Conservation (phyloP, 2,329 filamentous ascomycete genomes). For the Sporothrix protearum region DNA sequence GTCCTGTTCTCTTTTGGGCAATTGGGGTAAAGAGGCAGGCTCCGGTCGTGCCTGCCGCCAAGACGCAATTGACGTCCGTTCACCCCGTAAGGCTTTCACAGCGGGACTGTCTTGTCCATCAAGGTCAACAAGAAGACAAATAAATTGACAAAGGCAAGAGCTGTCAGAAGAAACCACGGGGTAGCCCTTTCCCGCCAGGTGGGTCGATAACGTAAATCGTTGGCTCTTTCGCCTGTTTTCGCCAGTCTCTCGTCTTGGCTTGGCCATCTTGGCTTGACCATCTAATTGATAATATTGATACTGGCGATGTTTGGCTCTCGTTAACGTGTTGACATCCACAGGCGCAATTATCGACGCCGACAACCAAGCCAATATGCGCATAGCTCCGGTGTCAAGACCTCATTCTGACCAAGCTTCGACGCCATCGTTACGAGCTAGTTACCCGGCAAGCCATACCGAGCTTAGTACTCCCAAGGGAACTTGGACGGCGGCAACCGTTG, state of each 20-base stretch:
- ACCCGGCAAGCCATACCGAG: neutral
- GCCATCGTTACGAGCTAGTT: neutral
- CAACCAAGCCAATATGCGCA: neutral
- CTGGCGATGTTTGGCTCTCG: neutral
- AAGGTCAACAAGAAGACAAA: neutral
- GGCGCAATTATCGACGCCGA: neutral
- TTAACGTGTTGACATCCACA: neutral
- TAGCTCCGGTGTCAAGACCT: neutral
- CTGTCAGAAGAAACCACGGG: neutral
- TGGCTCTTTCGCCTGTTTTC: neutral
- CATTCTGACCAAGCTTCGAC: neutral
- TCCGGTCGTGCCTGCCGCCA: neutral
- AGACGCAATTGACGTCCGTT: neutral
- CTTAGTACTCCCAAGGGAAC: neutral
- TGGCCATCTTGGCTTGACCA: too few species aligned
- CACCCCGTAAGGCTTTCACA: neutral
- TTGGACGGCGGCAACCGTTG: neutral
- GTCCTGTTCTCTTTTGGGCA: slow-evolving; percentile 3
- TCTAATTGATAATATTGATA: neutral
- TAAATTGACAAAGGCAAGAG: neutral
- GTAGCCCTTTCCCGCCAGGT: neutral
- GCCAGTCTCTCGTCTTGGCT: neutral
- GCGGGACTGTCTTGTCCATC: neutral
- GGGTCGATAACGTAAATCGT: neutral
- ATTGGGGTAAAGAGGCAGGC: neutral